Conservation (phyloP, 2,329 filamentous ascomycete genomes). For the Tympanopsis confertula region DNA sequence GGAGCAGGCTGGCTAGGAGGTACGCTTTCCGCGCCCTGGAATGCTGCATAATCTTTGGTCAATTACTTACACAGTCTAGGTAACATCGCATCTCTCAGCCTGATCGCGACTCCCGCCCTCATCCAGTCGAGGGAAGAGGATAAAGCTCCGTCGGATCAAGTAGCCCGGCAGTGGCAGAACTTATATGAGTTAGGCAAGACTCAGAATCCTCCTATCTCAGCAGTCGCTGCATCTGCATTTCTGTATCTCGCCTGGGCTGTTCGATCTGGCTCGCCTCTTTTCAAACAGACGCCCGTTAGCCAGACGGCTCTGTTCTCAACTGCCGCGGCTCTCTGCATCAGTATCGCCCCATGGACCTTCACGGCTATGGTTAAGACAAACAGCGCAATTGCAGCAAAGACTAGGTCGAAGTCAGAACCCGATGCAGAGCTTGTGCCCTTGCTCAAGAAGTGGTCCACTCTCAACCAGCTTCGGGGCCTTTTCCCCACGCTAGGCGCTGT, state of each 20-base stretch:
- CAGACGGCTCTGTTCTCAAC: background rate
- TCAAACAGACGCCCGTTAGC: background rate
- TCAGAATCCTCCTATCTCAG: conserved; percentile 13
- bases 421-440: too few species aligned
- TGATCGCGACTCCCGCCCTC: background rate
- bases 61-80: background rate
- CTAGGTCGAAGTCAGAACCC: too few species aligned
- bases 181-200: conserved; percentile 1
- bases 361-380: background rate
- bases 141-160: background rate
- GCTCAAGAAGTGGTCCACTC: too few species aligned
- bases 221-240: conserved; percentile 9
- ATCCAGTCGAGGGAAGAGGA: background rate
- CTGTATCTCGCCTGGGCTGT: conserved; percentile 16
- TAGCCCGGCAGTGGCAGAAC: background rate
- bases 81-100: background rate
- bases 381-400: background rate
- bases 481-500: too few species aligned
- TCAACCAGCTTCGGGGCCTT: too few species aligned
- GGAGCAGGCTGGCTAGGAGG: background rate
- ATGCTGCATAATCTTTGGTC: background rate
- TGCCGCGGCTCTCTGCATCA: background rate
- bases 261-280: conserved; percentile 2
- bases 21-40: background rate
- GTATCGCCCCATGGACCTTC: background rate